A percentile compares a stretch with the other conserved stretches of the same genome.
These are phyloP conservation scores for Alisma plantagoaquatica DNA, from an alignment of 106 monocot species.

Conservation along the genomic window DNA sequence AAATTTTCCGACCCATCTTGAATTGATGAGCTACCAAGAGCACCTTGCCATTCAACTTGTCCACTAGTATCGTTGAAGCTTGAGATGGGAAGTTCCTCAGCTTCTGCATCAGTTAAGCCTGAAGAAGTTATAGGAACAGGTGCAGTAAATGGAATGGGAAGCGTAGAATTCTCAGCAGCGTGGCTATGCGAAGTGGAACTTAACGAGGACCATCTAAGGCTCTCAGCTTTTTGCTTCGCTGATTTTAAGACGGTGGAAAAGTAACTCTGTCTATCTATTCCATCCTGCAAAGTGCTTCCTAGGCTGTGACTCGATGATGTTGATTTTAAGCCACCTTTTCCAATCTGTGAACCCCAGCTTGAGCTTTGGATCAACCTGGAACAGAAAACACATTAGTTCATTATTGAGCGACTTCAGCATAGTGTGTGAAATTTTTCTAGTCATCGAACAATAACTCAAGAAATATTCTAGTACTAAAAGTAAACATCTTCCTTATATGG, in stretches of 20 bases:
- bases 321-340: background rate
- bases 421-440: too few relatives aligned
- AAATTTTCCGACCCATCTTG: background rate
- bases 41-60: background rate
- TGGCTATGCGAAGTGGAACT: background rate
- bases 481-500: too few relatives aligned
- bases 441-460: too few relatives aligned
- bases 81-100: background rate
- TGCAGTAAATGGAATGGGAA: background rate
- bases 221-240: conserved; percentile 7
- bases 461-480: too few relatives aligned
- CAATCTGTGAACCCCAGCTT: background rate
- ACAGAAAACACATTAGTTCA: too few relatives aligned
- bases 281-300: background rate
- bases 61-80: background rate
- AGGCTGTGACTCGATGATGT: background rate
- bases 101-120: background rate
- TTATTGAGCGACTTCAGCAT: too few relatives aligned
- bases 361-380: conserved; percentile 6
- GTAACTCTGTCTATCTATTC: background rate
- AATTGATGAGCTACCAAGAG: background rate
- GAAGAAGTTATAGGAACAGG: background rate
- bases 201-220: conserved; percentile 3
- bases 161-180: background rate
- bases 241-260: conserved; percentile 7